Base-by-base conservation (phyloP, 495 filamentous ascomycete species). In the Penicillium malachiteum region DNA sequence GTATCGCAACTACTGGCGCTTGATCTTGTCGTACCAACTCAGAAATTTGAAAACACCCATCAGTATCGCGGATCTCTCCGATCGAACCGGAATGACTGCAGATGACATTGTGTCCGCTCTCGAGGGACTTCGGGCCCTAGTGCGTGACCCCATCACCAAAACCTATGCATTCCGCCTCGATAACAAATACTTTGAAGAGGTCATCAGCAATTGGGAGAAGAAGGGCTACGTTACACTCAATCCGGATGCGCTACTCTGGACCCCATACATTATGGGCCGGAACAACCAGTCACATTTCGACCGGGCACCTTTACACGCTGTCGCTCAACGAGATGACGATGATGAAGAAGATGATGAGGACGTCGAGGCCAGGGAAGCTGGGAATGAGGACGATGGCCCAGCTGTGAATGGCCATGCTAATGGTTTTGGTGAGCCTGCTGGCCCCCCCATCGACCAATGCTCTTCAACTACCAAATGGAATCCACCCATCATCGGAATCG, bases 1-100 rank as follows among this genome's bases (percentile, higher is more conserved):
- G 2, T 98, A 98, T 65, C 85, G 95, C 14, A 96, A 94, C 59
- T 98, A 98, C 67, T 98, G 94, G 94, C 83, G 93, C 38, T 76
- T 96, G 13, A 77, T 95, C 10, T 75, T 97, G 35, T 96, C 92
- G 64, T 90, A 94, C 56, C 82, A 95, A 37, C 76, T 95, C 6
- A 71, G 81, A 0, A 71, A 88, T 55, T 82, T 87, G 66, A 86
- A 81, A 42, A 76, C 79, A 3, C 76, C 90, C 2, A 58, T 91
- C 48, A 89, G 87, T 64, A 89, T 95, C 56, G 81, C 79, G 31
- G 84, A 89, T 35, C 88, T 97, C 49, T 96, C 95, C 0, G 85
- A 92, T 51, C 87, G 90, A 45, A 97, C 94, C 3, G 94, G 94
- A 17, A 89, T 98, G 83, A 97, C 94, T 2, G 85, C 94, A 1